Evolutionary conservation across 2,329 filamentous ascomycete species (phyloP).

Genomic region (Xylariaceae sp.): DNA sequence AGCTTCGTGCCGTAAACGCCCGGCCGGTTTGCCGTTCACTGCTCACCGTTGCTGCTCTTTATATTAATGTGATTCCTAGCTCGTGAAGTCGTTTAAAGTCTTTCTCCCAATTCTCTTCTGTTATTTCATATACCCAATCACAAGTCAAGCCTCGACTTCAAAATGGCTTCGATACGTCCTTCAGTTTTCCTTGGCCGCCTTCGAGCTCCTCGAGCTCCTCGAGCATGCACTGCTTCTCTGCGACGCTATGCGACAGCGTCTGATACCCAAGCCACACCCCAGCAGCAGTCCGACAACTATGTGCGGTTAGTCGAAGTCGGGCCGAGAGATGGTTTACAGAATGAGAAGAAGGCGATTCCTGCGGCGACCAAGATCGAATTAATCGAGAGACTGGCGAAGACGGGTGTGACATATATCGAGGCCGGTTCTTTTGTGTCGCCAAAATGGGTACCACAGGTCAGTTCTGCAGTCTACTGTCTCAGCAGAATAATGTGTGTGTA

Average conservation of each 20-base stretch:
- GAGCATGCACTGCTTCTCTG: conserved; percentile 13
- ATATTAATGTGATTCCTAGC: neutral
- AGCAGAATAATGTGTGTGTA: neutral
- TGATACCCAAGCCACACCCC: conserved; percentile 22
- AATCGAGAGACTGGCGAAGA: conserved; percentile 49
- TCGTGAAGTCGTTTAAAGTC: neutral
- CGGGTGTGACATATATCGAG: conserved; percentile 58
- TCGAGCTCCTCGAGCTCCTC: conserved; percentile 17
- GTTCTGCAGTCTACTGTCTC: conserved; percentile 10
- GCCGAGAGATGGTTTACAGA: conserved; percentile 64
- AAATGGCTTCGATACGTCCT: conserved; percentile 31
- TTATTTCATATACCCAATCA: neutral
- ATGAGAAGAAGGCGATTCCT: conserved; percentile 56
- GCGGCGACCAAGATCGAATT: conserved; percentile 58
- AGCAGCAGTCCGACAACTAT: conserved; percentile 23
- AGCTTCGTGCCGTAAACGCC: conserved; percentile 19
- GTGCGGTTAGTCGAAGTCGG: conserved; percentile 60
- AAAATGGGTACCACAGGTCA: conserved; percentile 62
- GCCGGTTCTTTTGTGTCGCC: conserved; percentile 63
- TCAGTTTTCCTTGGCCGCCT: conserved; percentile 28
- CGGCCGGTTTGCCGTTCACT: conserved; percentile 6
- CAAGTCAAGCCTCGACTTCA: conserved; percentile 21
- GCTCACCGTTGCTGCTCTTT: neutral
- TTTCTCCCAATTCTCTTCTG: neutral
- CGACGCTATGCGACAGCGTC: conserved; percentile 32